Conservation (phyloP, 352 stramenopile genomes). For the Pythium folliculosum region DNA sequence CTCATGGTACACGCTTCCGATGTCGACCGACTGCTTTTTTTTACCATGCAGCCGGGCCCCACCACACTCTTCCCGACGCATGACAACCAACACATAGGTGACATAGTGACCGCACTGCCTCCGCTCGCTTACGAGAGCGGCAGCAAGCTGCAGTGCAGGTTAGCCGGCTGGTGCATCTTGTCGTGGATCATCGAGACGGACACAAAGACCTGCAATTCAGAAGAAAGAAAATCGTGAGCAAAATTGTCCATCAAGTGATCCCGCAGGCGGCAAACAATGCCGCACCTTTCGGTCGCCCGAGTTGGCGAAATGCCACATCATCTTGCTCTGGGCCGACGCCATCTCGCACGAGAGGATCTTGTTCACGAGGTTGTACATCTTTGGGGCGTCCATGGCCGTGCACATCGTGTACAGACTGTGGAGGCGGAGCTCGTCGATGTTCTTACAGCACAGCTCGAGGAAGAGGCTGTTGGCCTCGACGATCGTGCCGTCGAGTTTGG, state of each 20-base stretch:
- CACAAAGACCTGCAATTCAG: slow-evolving; percentile 60
- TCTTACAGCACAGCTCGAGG: slow-evolving; percentile 77
- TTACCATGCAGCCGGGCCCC: slow-evolving; percentile 13
- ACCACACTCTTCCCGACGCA: slow-evolving; percentile 11
- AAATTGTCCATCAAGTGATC: background rate
- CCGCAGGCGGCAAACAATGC: slow-evolving; percentile 4
- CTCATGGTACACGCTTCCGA: slow-evolving; percentile 20
- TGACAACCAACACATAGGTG: slow-evolving; percentile 22
- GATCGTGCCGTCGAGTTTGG: slow-evolving; percentile 78
- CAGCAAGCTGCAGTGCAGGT: slow-evolving; percentile 79
- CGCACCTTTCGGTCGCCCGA: slow-evolving; percentile 71
- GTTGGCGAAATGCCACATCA: slow-evolving; percentile 81
- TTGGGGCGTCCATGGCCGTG: slow-evolving; percentile 67
- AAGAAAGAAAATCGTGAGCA: slow-evolving; percentile 15
- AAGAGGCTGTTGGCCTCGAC: slow-evolving; percentile 80
- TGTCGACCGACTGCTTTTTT: slow-evolving; percentile 14
- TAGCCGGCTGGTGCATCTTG: slow-evolving; percentile 67
- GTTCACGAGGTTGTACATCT: slow-evolving; percentile 82
- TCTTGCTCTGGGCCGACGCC: slow-evolving; percentile 80
- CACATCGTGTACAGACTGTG: slow-evolving; percentile 85
- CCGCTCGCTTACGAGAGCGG: slow-evolving; percentile 58
- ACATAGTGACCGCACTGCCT: slow-evolving; percentile 1
- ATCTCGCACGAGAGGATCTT: slow-evolving; percentile 79
- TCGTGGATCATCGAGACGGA: slow-evolving; percentile 86
- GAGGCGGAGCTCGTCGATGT: slow-evolving; percentile 73